Conservation (phyloP, 306 rosid genomes). For the Hippophae tibetana region DNA sequence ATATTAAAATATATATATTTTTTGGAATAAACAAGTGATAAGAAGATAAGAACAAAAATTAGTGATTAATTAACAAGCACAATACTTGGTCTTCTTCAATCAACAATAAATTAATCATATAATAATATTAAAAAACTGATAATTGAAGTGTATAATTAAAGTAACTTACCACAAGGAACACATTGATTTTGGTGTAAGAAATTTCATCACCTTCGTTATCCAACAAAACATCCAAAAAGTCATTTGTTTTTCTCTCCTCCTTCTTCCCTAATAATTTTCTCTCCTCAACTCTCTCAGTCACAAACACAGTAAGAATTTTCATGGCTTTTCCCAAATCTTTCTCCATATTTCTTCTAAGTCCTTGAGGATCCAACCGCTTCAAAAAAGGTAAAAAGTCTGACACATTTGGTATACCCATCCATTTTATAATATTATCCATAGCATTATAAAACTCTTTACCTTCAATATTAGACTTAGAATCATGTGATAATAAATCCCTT, state of each 20-base stretch:
- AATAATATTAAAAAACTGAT: no score
- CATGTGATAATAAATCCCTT: background rate
- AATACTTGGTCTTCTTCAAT: no score
- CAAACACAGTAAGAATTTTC: slow-evolving; percentile 26
- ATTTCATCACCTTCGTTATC: slow-evolving; percentile 27
- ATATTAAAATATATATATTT: no score
- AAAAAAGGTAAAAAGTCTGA: slow-evolving; percentile 3
- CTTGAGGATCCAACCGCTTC: slow-evolving; percentile 9
- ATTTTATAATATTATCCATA: background rate
- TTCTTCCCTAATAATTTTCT: background rate
- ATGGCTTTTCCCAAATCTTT: slow-evolving; percentile 40
- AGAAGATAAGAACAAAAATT: no score
- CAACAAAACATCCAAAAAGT: slow-evolving; percentile 47
- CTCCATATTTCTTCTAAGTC: slow-evolving; percentile 22
- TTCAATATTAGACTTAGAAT: slow-evolving; percentile 15
- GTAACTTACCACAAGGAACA: no score
- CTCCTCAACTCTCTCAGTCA: slow-evolving; percentile 24
- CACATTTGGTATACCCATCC: background rate
- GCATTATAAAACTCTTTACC: slow-evolving; percentile 33
- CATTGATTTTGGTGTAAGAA: no score
- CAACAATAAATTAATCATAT: no score
- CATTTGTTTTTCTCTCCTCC: slow-evolving; percentile 9
- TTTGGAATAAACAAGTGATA: no score
- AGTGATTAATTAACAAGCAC: no score
- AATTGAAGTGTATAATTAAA: no score